Conservation (phyloP, 2,329 filamentous ascomycete species). For the Thelonectria olida region DNA sequence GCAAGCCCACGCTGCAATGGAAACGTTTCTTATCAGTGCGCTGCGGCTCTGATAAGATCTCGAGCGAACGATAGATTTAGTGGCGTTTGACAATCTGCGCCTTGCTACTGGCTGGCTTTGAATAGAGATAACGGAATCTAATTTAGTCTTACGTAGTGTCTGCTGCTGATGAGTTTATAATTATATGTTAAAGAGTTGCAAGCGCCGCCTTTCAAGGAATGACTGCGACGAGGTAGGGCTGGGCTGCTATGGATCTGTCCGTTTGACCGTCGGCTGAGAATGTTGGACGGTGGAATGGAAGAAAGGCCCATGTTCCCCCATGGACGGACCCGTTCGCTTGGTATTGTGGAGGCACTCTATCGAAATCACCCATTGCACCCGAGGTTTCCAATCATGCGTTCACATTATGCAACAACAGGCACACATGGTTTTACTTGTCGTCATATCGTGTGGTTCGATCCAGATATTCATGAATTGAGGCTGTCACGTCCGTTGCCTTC, state of each 20-base stretch:
- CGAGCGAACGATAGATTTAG: background rate
- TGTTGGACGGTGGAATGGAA: background rate
- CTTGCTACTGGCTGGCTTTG: background rate
- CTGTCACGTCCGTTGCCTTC: background rate
- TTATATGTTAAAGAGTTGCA: background rate
- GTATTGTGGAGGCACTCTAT: too few species aligned
- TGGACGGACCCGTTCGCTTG: too few species aligned
- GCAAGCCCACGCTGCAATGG: background rate
- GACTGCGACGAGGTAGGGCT: too few species aligned
- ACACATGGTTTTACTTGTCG: background rate
- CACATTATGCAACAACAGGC: background rate
- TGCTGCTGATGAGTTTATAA: background rate
- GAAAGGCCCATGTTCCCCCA: background rate
- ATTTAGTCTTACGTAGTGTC: background rate
- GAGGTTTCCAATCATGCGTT: background rate
- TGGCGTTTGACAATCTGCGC: background rate
- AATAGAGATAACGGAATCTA: background rate
- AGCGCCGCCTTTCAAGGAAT: too few species aligned
- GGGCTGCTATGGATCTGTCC: too few species aligned
- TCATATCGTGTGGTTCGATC: background rate
- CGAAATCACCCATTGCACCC: too few species aligned
- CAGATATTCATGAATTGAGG: background rate
- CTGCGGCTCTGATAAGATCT: slow-evolving; percentile 10
- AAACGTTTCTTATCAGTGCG: background rate
- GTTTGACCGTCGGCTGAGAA: background rate